phyloP scores from a whole-genome alignment of 2,329 filamentous ascomycete genomes.

The Verticillium albo-atrum region DNA sequence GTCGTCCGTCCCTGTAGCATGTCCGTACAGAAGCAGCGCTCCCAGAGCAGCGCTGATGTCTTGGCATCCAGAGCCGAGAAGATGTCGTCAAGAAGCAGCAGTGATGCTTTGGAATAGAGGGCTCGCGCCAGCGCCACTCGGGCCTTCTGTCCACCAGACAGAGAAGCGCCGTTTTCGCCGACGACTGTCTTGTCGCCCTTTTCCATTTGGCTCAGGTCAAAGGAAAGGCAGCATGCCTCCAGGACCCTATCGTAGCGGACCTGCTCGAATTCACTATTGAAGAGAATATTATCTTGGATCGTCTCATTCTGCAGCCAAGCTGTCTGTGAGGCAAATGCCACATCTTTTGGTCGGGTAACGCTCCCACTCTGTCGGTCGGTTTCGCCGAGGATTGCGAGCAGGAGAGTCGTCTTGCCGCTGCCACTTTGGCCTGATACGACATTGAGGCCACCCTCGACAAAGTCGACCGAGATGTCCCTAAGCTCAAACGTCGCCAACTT shows the following conservation, averaged over 20 bases:
- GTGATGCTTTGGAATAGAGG: constrained; percentile 50
- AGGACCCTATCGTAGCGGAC: constrained; percentile 51
- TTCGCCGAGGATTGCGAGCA: constrained; percentile 51
- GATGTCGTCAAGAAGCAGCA: constrained; percentile 54
- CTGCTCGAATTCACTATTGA: constrained; percentile 46
- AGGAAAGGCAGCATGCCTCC: constrained; percentile 47
- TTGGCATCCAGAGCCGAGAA: constrained; percentile 57
- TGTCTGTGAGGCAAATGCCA: constrained; percentile 54
- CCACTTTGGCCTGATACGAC: constrained; percentile 51
- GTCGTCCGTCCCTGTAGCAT: constrained; percentile 49
- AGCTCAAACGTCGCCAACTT: constrained; percentile 46
- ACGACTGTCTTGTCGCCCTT: constrained; percentile 47
- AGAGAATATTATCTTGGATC: constrained; percentile 50
- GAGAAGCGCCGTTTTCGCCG: constrained; percentile 49
- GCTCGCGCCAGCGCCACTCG: constrained; percentile 52
- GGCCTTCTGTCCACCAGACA: constrained; percentile 54
- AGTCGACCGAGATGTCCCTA: constrained; percentile 43
- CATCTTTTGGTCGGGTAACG: constrained; percentile 44
- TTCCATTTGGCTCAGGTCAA: constrained; percentile 47
- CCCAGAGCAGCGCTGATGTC: constrained; percentile 51
- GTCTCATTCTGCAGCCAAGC: constrained; percentile 55
- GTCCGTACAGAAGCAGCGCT: constrained; percentile 52
- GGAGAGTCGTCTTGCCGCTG: constrained; percentile 52
- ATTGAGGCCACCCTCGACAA: constrained; percentile 49
- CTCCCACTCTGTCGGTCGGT: constrained; percentile 43